A percentile compares a stretch with the other conserved stretches of the same genome.
These are phyloP conservation scores for Agrostemma githago DNA, from an alignment of 148 eudicot species.

Conservation along the genomic window DNA sequence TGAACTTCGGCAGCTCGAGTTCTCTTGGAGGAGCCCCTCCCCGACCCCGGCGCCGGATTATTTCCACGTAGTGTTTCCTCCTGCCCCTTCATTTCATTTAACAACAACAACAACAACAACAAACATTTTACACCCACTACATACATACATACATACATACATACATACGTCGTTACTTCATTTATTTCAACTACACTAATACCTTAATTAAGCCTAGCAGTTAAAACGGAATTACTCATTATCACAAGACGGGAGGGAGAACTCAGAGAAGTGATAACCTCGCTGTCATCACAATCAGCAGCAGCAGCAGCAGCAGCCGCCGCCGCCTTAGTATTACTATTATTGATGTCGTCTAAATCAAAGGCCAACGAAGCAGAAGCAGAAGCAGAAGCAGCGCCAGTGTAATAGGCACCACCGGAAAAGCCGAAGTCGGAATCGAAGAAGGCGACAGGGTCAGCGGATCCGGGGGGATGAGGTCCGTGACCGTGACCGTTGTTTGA, in stretches of 20 bases:
- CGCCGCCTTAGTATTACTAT: not conserved
- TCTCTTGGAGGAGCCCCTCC: slow-evolving; percentile 58
- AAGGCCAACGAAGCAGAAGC: slow-evolving; percentile 19
- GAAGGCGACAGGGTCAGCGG: slow-evolving; percentile 12
- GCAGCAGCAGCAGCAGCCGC: too few relatives aligned
- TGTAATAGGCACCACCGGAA: not conserved
- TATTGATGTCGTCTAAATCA: slow-evolving; percentile 30
- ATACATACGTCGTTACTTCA: too few relatives aligned
- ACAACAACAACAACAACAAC: slow-evolving; percentile 9
- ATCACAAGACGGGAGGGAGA: too few relatives aligned
- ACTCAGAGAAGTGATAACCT: slow-evolving; percentile 28
- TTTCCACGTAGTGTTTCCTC: slow-evolving; percentile 31
- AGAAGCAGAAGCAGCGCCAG: slow-evolving; percentile 12
- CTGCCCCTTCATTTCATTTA: slow-evolving; percentile 29
- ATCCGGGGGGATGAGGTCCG: slow-evolving; percentile 12
- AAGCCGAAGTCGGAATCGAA: slow-evolving; percentile 17
- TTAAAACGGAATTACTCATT: too few relatives aligned
- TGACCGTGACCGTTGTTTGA: not conserved
- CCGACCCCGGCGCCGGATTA: slow-evolving; percentile 24
- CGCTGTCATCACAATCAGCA: slow-evolving; percentile 34
- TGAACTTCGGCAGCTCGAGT: slow-evolving; percentile 83
- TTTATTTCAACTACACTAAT: too few relatives aligned
- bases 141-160: too few relatives aligned
- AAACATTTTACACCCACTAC: not conserved
- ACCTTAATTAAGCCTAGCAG: too few relatives aligned